Evolutionary conservation across 2,329 filamentous ascomycete species (phyloP), one percentile per base, ranked within the genome.

Genomic region (Pseudohalonectria lignicola): DNA sequence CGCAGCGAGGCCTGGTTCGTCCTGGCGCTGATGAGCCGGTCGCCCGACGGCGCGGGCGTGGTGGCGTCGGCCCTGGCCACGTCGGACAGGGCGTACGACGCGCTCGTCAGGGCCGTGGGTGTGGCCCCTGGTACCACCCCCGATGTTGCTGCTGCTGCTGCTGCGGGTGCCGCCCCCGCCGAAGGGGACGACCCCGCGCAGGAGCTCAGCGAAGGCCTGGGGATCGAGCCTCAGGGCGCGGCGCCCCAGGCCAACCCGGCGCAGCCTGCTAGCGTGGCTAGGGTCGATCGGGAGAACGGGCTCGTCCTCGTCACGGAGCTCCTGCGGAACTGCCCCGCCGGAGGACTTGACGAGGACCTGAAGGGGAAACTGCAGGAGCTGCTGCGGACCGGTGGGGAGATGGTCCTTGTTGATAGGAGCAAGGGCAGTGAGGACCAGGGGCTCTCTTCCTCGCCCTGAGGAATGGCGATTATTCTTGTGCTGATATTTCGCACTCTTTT

Each of bases 1-100:
- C 64, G 71, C 15, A 76, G 73, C 29, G 76, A 81, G 49, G 64
- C 69, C 3, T 74, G 75, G 67, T 79, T 80, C 44, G 66, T 76
- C 5, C 63, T 78, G 37, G 76, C 76, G 3, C 63, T 80, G 25
- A 72, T 79, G 64, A 66, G 67, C 30, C 64, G 73, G 20, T 65
- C 67, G 2, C 40, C 49, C 2, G 66, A 71, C 26, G 73, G 74
- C 7, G 66, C 69, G 2, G 47, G 52, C 2, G 54, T 69, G 10
- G 63, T 74, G 15, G 47, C 61, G 8, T 54, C 57, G 11, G 53
- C 67, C 2, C 52, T 77, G 32, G 51, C 61, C 9, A 54, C 63
- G 1, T 49, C 59, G 1, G 61, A 60, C n/a, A n/a, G n/a, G n/a
- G n/a, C n/a, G 60, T 61, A 65, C 36, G 53, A 57, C 20, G 59